Conservation (phyloP, 768 basidiomycete species). For the Glaciozyma martinii region DNA sequence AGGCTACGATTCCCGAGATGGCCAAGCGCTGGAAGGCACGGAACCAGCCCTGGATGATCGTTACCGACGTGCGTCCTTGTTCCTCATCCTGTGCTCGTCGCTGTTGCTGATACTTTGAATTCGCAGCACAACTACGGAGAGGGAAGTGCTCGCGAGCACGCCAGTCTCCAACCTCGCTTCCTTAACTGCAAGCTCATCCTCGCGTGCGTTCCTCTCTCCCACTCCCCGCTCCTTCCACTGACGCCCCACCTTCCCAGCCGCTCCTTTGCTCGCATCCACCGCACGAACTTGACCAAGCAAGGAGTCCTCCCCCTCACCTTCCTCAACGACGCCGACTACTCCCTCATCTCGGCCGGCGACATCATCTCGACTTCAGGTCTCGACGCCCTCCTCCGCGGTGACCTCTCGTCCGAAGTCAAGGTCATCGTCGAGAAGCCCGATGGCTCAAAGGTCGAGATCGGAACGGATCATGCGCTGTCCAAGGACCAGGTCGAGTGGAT, state of each 20-base stretch:
- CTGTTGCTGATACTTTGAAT: not conserved
- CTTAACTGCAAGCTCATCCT: slow-evolving; percentile 35
- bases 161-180: slow-evolving; percentile 85
- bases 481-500: slow-evolving; percentile 86
- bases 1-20: slow-evolving; percentile 78
- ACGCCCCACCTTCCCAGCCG: slow-evolving; percentile 42
- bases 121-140: slow-evolving; percentile 75
- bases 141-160: slow-evolving; percentile 95
- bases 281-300: slow-evolving; percentile 64
- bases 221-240: slow-evolving; percentile 14
- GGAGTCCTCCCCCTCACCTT: slow-evolving; percentile 96
- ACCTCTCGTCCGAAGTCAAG: slow-evolving; percentile 36
- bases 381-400: slow-evolving; percentile 47
- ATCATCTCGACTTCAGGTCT: slow-evolving; percentile 75
- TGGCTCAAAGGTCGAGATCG: slow-evolving; percentile 59
- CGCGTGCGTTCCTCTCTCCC: slow-evolving; percentile 50
- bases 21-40: slow-evolving; percentile 81
- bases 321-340: slow-evolving; percentile 72
- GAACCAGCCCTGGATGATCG: slow-evolving; percentile 83
- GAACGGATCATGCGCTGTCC: slow-evolving; percentile 81
- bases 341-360: slow-evolving; percentile 68
- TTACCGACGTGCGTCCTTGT: slow-evolving; percentile 57
- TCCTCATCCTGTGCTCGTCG: not conserved
- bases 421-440: slow-evolving; percentile 54
- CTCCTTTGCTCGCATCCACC: slow-evolving; percentile 96